Percentiles rank a stretch among this genome's conserved stretches.
Conservation (phyloP, 768 basidiomycete species). For the Agaricus bisporus region DNA sequence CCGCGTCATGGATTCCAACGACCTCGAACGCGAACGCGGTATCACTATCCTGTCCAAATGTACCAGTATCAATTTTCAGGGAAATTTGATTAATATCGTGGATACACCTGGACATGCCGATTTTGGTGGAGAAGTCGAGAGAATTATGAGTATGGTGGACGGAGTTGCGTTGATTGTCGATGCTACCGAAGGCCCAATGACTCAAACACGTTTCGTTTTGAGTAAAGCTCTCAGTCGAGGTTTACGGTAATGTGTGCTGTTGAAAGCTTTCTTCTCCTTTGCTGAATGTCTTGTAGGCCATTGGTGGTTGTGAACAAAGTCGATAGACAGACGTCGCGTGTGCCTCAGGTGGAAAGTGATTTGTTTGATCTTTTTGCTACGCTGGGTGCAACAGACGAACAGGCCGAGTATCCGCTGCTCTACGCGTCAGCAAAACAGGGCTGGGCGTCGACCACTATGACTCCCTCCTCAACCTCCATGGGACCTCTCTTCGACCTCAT, state of each 20-base stretch:
- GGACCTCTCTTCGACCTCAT: constrained; percentile 41
- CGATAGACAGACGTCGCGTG: constrained; percentile 37
- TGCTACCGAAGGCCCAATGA: constrained; percentile 57
- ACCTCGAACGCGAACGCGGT: constrained; percentile 51
- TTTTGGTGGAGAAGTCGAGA: constrained; percentile 58
- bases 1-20: constrained; percentile 47
- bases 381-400: constrained; percentile 44
- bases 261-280: not conserved
- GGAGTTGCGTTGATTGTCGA: constrained; percentile 56
- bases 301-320: constrained; percentile 48
- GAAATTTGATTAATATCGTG: constrained; percentile 49
- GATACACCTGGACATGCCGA: constrained; percentile 62
- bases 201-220: constrained; percentile 50
- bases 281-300: constrained; percentile 21
- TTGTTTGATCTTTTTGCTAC: constrained; percentile 47
- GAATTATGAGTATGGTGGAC: constrained; percentile 56
- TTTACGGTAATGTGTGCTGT: constrained; percentile 26
- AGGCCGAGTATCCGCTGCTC: constrained; percentile 44
- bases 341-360: constrained; percentile 41
- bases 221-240: constrained; percentile 39
- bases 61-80: constrained; percentile 44
- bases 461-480: constrained; percentile 26
- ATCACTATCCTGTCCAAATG: constrained; percentile 59
- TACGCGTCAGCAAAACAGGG: constrained; percentile 48
- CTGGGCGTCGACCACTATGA: constrained; percentile 32